Evolutionary conservation across 1,284 basidiomycete species (phyloP).

Genomic region (Puccinia horiana): DNA sequence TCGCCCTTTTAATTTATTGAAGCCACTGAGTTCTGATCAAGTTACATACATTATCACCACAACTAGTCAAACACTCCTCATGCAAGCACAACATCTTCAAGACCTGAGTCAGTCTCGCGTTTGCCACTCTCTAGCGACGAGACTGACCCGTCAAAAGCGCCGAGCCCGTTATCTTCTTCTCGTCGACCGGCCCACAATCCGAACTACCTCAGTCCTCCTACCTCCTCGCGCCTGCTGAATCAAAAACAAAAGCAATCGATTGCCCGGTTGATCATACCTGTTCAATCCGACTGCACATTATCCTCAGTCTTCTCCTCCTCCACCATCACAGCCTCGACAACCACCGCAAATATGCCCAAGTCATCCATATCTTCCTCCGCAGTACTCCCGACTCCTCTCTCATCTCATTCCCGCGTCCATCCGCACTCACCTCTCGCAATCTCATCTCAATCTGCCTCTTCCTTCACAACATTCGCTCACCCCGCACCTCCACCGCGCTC

Average conservation of each 20-base stretch:
- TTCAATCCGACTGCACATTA: background rate
- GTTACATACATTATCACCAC: no score
- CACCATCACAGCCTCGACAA: background rate
- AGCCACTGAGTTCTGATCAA: no score
- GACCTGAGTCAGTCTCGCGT: no score
- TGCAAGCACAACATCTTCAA: background rate
- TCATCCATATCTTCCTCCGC: background rate
- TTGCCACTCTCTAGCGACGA: no score
- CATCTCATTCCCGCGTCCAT: no score
- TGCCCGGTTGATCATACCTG: background rate
- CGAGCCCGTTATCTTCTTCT: background rate
- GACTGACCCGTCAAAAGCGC: background rate
- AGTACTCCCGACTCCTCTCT: no score
- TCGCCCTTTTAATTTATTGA: background rate
- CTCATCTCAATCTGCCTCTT: no score
- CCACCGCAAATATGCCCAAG: background rate
- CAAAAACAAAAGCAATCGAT: slow-evolving; percentile 26
- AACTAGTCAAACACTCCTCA: background rate
- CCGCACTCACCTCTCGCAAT: no score
- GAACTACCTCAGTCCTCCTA: background rate
- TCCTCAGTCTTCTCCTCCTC: background rate
- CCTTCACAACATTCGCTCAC: no score
- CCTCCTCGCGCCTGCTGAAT: background rate
- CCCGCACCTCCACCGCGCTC: no score
- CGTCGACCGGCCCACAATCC: background rate